These are phyloP conservation scores for Schrenkiella parvula DNA, from an alignment of 345 rosid genomes.

Conservation along the genomic window DNA sequence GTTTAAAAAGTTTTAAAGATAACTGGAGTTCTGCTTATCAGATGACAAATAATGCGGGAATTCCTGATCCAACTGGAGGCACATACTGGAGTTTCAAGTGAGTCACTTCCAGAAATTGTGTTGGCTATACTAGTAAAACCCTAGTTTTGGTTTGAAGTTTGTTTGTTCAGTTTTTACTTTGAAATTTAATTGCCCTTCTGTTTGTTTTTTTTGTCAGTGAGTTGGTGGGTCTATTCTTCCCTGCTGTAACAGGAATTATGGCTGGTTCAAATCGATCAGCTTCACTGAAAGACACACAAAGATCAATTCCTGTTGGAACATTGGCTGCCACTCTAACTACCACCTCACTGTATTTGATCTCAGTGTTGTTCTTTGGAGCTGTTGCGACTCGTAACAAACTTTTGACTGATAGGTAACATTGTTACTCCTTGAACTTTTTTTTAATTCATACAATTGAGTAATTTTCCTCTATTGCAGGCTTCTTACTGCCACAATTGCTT, in stretches of 20 bases:
- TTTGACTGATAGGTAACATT: conserved; percentile 81
- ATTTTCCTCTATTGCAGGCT: conserved; percentile 46
- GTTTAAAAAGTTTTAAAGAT: conserved; percentile 70
- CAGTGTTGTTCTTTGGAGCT: conserved; percentile 87
- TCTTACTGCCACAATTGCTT: conserved; percentile 91
- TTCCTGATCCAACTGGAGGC: conserved; percentile 77
- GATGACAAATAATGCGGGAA: conserved; percentile 86
- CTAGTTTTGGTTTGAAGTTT: conserved; percentile 2
- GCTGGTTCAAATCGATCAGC: conserved; percentile 99
- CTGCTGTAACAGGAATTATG: conserved; percentile 99
- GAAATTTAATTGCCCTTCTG: conserved; percentile 5
- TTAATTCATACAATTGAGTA: not conserved
- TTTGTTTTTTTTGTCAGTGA: conserved; percentile 45
- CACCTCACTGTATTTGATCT: conserved; percentile 64
- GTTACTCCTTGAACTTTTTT: conserved; percentile 2
- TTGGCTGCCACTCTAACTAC: conserved; percentile 93
- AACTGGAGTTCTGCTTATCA: conserved; percentile 92
- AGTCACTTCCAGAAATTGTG: conserved; percentile 25
- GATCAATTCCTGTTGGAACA: conserved; percentile 93
- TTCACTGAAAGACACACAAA: conserved; percentile 92
- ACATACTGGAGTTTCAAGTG: conserved; percentile 92
- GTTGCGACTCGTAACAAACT: conserved; percentile 81
- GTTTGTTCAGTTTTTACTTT: conserved; percentile 8
- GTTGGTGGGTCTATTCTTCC: conserved; percentile 97
- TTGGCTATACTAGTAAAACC: conserved; percentile 4